These are phyloP conservation scores for Aspergillus hancockii DNA, from an alignment of 495 filamentous ascomycete species.

Conservation along the genomic window DNA sequence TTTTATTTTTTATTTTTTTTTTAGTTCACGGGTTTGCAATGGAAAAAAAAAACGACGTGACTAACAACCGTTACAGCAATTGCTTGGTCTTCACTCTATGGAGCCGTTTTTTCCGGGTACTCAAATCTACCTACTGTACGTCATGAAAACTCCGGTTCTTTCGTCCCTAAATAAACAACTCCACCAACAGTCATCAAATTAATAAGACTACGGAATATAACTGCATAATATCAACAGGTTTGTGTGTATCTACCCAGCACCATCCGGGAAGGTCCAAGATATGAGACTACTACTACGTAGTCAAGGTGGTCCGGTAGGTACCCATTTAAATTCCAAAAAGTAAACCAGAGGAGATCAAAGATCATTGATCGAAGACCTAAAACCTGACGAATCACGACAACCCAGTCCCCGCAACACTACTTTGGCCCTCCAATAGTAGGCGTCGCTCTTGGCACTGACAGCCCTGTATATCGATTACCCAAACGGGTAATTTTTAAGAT, in stretches of 20 bases:
- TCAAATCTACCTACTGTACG: too few species aligned
- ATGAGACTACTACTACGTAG: too few species aligned
- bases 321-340: background rate
- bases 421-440: background rate
- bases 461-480: background rate
- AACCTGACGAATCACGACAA: background rate
- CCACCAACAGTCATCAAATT: background rate
- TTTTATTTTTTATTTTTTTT: background rate
- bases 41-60: too few species aligned
- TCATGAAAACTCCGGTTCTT: too few species aligned
- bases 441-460: background rate
- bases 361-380: conserved; percentile 2
- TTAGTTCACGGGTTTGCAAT: background rate
- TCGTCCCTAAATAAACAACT: background rate
- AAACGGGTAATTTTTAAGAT: background rate
- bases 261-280: too few species aligned
- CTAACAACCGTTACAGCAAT: too few species aligned
- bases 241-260: background rate
- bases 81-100: too few species aligned
- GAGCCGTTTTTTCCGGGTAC: too few species aligned
- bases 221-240: background rate
- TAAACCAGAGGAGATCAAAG: background rate
- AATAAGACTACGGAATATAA: background rate
- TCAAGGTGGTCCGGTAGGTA: too few species aligned
- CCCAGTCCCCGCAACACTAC: background rate